Conservation (phyloP, 116 monocot genomes). For the Phalaenopsis hybrid region DNA sequence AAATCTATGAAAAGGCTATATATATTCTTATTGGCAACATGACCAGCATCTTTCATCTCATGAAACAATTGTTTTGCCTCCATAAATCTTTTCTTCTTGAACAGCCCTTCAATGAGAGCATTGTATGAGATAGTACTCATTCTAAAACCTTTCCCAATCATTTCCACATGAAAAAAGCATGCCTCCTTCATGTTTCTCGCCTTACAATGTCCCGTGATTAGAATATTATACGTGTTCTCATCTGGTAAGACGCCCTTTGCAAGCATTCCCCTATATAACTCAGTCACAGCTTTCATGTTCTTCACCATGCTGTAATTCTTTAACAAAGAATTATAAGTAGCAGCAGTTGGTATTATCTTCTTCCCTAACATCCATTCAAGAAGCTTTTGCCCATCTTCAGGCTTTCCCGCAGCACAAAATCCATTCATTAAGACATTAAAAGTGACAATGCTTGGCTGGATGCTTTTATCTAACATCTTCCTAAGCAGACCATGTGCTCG, state of each 20-base stretch:
- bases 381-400: slow-evolving; percentile 67
- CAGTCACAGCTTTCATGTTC: slow-evolving; percentile 68
- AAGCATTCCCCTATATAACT: slow-evolving; percentile 66
- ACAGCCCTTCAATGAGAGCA: slow-evolving; percentile 53
- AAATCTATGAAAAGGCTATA: slow-evolving; percentile 66
- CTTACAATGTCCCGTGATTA: slow-evolving; percentile 84
- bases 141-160: slow-evolving; percentile 63
- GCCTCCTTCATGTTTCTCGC: slow-evolving; percentile 94
- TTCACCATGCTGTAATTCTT: slow-evolving; percentile 61
- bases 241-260: slow-evolving; percentile 52
- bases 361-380: slow-evolving; percentile 82
- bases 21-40: slow-evolving; percentile 45
- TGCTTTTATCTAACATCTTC: slow-evolving; percentile 71
- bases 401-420: slow-evolving; percentile 59
- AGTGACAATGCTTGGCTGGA: slow-evolving; percentile 76
- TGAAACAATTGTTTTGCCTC: slow-evolving; percentile 75
- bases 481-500: slow-evolving; percentile 49
- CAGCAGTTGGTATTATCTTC: slow-evolving; percentile 53
- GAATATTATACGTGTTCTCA: slow-evolving; percentile 85
- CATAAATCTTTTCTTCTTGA: slow-evolving; percentile 55
- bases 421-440: slow-evolving; percentile 95
- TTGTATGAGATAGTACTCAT: slow-evolving; percentile 52
- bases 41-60: slow-evolving; percentile 58
- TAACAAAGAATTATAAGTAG: slow-evolving; percentile 79
- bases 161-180: slow-evolving; percentile 66